Evolutionary conservation across 805 yeast species (phyloP).

Genomic region (Schizosaccharomyces cryophilus): DNA sequence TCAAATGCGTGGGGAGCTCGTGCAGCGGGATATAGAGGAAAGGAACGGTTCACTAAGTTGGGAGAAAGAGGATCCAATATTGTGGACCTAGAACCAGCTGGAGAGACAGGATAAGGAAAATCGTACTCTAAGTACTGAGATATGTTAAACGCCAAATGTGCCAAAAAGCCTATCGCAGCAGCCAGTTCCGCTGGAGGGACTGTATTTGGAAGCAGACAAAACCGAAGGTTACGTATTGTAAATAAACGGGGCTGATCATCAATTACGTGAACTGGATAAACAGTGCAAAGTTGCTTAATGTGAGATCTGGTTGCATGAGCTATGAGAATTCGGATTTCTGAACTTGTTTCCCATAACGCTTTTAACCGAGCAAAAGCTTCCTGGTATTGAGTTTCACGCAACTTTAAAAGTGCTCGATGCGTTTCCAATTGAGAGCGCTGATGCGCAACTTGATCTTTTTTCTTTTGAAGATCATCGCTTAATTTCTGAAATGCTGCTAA

Average conservation of each 20-base stretch:
- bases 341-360: neutral
- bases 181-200: neutral
- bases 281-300: neutral
- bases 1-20: neutral
- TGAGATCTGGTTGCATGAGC: neutral
- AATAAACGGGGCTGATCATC: neutral
- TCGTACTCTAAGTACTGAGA: neutral
- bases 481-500: too few relatives aligned
- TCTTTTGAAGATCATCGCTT: too few relatives aligned
- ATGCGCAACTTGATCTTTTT: too few relatives aligned
- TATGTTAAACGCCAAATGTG: neutral
- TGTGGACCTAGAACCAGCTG: neutral
- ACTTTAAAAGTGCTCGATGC: neutral
- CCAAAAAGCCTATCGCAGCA: neutral
- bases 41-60: neutral
- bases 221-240: neutral
- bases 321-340: neutral
- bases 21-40: neutral
- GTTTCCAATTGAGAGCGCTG: too few relatives aligned
- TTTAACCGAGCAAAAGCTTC: neutral
- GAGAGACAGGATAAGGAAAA: neutral
- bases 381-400: neutral
- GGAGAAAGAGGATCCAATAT: neutral
- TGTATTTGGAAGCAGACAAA: neutral
- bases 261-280: neutral